Conservation (phyloP, 208 protist species). For the Jaenimonas drosophilae region DNA sequence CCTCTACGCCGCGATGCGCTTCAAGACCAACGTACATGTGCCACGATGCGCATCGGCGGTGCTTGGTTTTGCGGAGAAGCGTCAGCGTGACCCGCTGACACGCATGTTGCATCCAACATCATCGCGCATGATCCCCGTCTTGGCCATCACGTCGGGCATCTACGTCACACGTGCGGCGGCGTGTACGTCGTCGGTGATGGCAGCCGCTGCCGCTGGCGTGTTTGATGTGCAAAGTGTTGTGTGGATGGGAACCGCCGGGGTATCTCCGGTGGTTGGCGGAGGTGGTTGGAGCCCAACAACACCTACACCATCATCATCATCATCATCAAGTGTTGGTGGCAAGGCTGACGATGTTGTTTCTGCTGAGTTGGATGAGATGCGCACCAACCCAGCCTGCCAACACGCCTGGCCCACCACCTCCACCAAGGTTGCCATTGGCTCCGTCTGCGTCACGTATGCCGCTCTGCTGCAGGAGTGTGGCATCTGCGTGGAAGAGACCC, state of each 20-base stretch:
- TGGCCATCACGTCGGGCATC: slow-evolving; percentile 42
- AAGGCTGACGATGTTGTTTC: not conserved
- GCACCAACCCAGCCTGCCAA: slow-evolving; percentile 22
- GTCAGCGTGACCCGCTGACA: slow-evolving; percentile 19
- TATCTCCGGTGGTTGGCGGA: slow-evolving; percentile 43
- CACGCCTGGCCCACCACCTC: slow-evolving; percentile 7
- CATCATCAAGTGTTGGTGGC: too few species aligned
- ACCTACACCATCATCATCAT: slow-evolving; percentile 1
- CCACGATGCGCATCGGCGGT: not conserved
- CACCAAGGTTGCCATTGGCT: slow-evolving; percentile 34
- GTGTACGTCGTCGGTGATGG: slow-evolving; percentile 36
- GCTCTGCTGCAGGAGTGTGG: slow-evolving; percentile 42
- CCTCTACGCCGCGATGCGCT: slow-evolving; percentile 30
- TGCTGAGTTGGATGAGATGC: not conserved
- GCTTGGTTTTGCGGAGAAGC: slow-evolving; percentile 34
- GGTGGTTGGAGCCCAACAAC: slow-evolving; percentile 22
- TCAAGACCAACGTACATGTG: slow-evolving; percentile 13
- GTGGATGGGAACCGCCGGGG: slow-evolving; percentile 36
- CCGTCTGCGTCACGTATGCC: slow-evolving; percentile 43
- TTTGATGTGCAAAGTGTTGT: slow-evolving; percentile 28
- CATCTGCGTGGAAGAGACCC: slow-evolving; percentile 27
- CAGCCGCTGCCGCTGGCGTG: slow-evolving; percentile 24
- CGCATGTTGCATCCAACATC: slow-evolving; percentile 7
- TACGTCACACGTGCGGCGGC: slow-evolving; percentile 18
- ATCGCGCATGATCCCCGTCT: slow-evolving; percentile 20